These are phyloP conservation scores for Aspergillus aculeatinus DNA, from an alignment of 2,329 filamentous ascomycete genomes.

Conservation along the genomic window DNA sequence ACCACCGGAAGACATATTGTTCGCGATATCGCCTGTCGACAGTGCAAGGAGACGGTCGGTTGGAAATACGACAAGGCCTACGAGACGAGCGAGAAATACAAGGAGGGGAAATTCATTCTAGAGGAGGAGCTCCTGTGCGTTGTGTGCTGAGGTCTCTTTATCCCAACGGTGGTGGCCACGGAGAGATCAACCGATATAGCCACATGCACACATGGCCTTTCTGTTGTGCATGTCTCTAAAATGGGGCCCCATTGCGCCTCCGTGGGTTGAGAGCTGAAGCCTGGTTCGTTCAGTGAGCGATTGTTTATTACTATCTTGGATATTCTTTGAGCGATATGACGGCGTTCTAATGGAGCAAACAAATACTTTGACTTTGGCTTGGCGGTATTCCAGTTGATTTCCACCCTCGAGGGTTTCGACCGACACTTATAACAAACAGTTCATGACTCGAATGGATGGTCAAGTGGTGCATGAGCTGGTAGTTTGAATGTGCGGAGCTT, in stretches of 20 bases:
- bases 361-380: neutral
- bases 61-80: slow-evolving; percentile 99
- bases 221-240: neutral
- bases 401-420: slow-evolving; percentile 4
- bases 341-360: slow-evolving; percentile 20
- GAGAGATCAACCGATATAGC: neutral
- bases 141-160: slow-evolving; percentile 54
- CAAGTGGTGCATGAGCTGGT: neutral
- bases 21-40: slow-evolving; percentile 84
- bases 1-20: slow-evolving; percentile 94
- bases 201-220: neutral
- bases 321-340: slow-evolving; percentile 16
- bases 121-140: slow-evolving; percentile 86
- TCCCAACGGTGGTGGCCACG: neutral
- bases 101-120: slow-evolving; percentile 97
- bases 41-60: slow-evolving; percentile 89
- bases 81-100: slow-evolving; percentile 91
- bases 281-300: slow-evolving; percentile 21
- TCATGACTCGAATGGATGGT: neutral
- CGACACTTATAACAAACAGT: neutral
- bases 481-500: neutral
- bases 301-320: slow-evolving; percentile 7
- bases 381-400: slow-evolving; percentile 4
- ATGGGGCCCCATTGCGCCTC: neutral
- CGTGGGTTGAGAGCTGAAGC: slow-evolving; percentile 5